A percentile compares a stretch with the other conserved stretches of the same genome.
These are phyloP conservation scores for Aspergillus kassunensis DNA, from an alignment of 495 filamentous ascomycete genomes.

Conservation along the genomic window DNA sequence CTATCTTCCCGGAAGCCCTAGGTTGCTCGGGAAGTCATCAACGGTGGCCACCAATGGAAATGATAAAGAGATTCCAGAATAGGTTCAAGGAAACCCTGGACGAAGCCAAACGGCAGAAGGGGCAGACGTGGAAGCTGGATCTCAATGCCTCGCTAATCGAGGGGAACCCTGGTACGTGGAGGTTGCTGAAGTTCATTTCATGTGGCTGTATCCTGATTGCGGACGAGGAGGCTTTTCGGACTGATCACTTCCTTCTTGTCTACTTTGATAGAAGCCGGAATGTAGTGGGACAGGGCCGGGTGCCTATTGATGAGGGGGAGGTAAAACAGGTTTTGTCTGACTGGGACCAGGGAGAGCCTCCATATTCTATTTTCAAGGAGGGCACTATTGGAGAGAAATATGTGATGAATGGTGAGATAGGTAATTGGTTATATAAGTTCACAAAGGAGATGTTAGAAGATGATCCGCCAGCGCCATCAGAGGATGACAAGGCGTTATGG, in stretches of 20 bases:
- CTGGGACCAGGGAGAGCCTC: background rate
- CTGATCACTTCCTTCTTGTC: constrained; percentile 4
- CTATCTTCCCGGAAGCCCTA: background rate
- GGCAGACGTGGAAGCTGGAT: background rate
- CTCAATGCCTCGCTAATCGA: background rate
- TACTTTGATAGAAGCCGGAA: background rate
- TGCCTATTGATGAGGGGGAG: background rate
- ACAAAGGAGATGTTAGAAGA: too few relatives aligned
- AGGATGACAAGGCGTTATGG: too few relatives aligned
- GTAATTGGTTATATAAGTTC: too few relatives aligned
- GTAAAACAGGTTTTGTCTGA: background rate
- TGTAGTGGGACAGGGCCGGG: background rate
- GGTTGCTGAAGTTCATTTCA: background rate
- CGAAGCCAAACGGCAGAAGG: background rate
- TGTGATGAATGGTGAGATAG: too few relatives aligned
- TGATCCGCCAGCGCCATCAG: too few relatives aligned
- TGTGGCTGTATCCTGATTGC: background rate
- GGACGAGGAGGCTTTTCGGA: constrained; percentile 9
- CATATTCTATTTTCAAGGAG: background rate
- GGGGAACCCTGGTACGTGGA: background rate
- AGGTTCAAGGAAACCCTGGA: background rate
- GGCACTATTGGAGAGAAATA: background rate
- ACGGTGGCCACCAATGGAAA: background rate
- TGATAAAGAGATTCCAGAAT: background rate
- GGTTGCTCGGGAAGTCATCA: background rate